Conservation (phyloP, 495 filamentous ascomycete genomes). For the Geopyxis carbonaria region DNA sequence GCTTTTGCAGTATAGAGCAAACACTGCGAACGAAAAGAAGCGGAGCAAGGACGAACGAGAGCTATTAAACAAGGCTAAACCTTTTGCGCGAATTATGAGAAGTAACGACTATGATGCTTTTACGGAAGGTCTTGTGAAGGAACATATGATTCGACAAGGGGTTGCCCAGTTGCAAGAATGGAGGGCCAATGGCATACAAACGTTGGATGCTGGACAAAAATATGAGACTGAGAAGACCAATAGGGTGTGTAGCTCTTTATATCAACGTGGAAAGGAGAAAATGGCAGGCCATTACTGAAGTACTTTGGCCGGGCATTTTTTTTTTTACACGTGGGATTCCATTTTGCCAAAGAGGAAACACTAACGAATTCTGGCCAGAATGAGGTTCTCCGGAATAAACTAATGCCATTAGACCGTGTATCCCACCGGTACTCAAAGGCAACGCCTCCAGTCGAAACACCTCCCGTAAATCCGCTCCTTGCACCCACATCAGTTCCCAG, state of each 20-base stretch:
- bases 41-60: constrained; percentile 89
- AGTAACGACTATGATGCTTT: constrained; percentile 75
- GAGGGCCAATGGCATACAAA: constrained; percentile 65
- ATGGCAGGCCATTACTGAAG: too few species aligned
- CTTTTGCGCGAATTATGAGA: constrained; percentile 94
- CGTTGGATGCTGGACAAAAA: constrained; percentile 74
- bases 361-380: constrained; percentile 14
- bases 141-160: constrained; percentile 77
- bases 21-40: constrained; percentile 75
- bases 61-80: constrained; percentile 78
- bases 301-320: too few species aligned
- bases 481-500: constrained; percentile 18
- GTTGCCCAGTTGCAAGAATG: constrained; percentile 88
- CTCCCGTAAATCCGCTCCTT: constrained; percentile 23
- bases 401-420: constrained; percentile 20
- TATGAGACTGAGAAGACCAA: constrained; percentile 81
- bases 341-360: too few species aligned
- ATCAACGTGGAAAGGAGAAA: too few species aligned
- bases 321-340: too few species aligned
- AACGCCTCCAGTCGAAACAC: constrained; percentile 24
- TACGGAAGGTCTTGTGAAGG: constrained; percentile 65
- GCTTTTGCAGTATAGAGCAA: constrained; percentile 81
- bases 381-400: constrained; percentile 21
- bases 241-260: constrained; percentile 32
- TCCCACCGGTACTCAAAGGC: constrained; percentile 24